phyloP scores from a whole-genome alignment of 768 basidiomycete genomes.

The Auricularia sp. region DNA sequence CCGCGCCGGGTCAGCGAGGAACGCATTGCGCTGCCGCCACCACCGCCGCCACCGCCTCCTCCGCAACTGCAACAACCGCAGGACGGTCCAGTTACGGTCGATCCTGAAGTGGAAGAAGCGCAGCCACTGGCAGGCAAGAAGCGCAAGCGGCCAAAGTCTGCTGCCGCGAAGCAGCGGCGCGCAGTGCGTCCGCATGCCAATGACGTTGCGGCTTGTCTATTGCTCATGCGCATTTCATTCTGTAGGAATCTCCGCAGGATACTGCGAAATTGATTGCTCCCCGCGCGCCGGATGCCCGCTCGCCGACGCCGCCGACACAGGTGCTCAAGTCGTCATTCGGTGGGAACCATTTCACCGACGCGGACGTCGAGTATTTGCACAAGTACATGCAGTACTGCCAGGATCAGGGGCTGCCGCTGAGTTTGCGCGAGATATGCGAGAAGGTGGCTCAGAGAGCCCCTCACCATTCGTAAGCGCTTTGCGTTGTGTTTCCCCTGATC shows the following conservation, averaged over 20 bases:
- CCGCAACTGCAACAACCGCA: too few relatives aligned
- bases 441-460: slow-evolving; percentile 81
- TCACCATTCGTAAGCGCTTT: slow-evolving; percentile 64
- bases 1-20: background rate
- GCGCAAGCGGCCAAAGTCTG: background rate
- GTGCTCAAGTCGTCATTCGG: slow-evolving; percentile 86
- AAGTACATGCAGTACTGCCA: slow-evolving; percentile 88
- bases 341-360: slow-evolving; percentile 77
- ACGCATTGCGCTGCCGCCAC: background rate
- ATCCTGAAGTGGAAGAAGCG: too few relatives aligned
- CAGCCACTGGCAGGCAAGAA: too few relatives aligned
- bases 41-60: too few relatives aligned
- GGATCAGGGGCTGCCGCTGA: slow-evolving; percentile 74
- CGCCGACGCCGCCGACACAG: slow-evolving; percentile 73
- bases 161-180: background rate
- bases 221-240: background rate
- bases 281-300: slow-evolving; percentile 57
- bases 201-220: background rate
- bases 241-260: background rate
- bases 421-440: slow-evolving; percentile 79
- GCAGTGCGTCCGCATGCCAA: background rate
- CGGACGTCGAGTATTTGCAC: slow-evolving; percentile 75
- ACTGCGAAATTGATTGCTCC: slow-evolving; percentile 17
- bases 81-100: too few relatives aligned
- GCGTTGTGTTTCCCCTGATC: background rate